phyloP scores from a whole-genome alignment of 352 stramenopile genomes.

The Hyaloperonospora arabidopsidis region DNA sequence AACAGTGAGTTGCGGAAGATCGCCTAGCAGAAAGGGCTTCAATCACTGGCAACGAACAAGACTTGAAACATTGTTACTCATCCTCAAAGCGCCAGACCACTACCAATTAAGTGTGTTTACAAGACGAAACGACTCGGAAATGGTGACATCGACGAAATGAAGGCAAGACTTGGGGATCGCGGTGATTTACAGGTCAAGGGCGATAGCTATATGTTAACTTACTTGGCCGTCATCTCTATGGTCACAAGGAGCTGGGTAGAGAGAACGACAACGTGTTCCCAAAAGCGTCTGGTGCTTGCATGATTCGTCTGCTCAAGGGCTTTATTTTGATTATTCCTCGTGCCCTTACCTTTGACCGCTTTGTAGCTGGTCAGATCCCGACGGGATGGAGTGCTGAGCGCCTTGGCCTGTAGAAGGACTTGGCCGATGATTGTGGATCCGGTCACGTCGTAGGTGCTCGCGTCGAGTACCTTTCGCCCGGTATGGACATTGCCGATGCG shows the following conservation, averaged over 20 bases:
- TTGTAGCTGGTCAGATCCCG: slow-evolving; percentile 82
- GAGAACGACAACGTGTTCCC: slow-evolving; percentile 82
- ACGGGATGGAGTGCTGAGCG: slow-evolving; percentile 82
- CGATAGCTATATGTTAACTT: no score
- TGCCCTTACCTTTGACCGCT: slow-evolving; percentile 74
- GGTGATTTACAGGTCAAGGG: no score
- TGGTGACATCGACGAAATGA: no score
- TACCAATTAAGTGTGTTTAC: no score
- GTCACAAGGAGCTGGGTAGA: slow-evolving; percentile 51
- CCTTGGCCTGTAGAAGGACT: slow-evolving; percentile 71
- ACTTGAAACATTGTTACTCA: not conserved
- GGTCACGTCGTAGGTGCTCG: slow-evolving; percentile 66
- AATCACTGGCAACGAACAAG: not conserved
- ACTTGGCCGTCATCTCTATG: no score
- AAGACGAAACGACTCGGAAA: no score
- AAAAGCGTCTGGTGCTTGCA: slow-evolving; percentile 57
- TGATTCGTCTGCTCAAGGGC: slow-evolving; percentile 78
- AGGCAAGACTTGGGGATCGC: no score
- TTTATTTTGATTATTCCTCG: slow-evolving; percentile 76
- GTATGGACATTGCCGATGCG: no score
- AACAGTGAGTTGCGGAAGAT: not conserved
- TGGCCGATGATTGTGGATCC: slow-evolving; percentile 75
- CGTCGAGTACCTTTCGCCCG: slow-evolving; percentile 27
- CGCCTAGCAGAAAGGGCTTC: not conserved
- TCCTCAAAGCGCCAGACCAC: not conserved